Percentiles rank a stretch among this genome's conserved stretches.
Evolutionary conservation across 1,284 basidiomycete genomes (phyloP).

Genomic region (Ustilago lituana): DNA sequence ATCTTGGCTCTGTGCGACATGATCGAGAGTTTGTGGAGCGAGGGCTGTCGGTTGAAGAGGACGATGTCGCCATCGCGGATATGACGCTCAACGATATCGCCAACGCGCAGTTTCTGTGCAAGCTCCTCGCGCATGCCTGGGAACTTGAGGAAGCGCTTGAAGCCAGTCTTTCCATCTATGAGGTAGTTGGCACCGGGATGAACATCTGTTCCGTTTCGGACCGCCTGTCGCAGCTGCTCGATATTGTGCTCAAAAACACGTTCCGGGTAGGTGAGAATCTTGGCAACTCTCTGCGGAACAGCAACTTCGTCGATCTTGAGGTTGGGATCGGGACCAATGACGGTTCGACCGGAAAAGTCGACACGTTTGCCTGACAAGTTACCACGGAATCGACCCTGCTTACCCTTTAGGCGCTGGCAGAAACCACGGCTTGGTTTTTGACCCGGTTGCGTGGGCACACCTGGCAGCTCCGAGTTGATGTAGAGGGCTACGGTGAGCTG

Average conservation of each 20-base stretch:
- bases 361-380: conserved; percentile 99
- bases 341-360: conserved; percentile 97
- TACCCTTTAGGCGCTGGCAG: conserved; percentile 97
- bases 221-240: conserved; percentile 78
- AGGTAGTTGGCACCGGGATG: conserved; percentile 95
- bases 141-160: conserved; percentile 74
- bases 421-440: conserved; percentile 74
- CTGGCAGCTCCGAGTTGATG: conserved; percentile 97
- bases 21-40: conserved; percentile 82
- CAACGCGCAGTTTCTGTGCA: conserved; percentile 81
- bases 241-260: conserved; percentile 94
- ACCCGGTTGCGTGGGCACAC: conserved; percentile 68
- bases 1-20: conserved; percentile 98
- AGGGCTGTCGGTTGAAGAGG: conserved; percentile 98
- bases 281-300: conserved; percentile 94
- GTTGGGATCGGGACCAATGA: conserved; percentile 98
- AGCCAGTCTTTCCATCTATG: conserved; percentile 76
- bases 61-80: conserved; percentile 96
- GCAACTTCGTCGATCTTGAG: conserved; percentile 87
- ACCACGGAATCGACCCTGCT: conserved; percentile 97
- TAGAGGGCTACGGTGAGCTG: conserved; percentile 96
- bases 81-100: conserved; percentile 92
- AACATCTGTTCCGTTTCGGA: conserved; percentile 87
- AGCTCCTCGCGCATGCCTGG: conserved; percentile 60
- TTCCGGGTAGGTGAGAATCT: conserved; percentile 95